phyloP scores from a whole-genome alignment of 1,284 basidiomycete species.

The Xerocomus nothofagi region DNA sequence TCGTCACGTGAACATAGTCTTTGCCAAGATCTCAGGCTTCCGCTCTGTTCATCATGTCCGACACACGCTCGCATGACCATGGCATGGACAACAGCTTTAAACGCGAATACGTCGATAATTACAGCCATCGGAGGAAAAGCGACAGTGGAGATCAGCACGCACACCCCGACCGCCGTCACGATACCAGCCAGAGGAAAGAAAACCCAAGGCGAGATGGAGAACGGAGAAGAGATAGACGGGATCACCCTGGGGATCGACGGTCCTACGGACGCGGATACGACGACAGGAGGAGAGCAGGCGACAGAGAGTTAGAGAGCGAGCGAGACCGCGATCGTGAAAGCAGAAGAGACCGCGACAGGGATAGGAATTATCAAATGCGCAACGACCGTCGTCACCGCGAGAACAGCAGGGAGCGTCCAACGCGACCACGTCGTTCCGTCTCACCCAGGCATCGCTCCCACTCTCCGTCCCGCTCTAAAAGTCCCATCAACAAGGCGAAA shows the following conservation, averaged over 20 bases:
- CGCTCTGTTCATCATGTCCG: too few species aligned
- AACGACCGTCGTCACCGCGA: conserved; percentile 28
- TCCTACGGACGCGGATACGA: conserved; percentile 20
- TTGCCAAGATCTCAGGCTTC: too few species aligned
- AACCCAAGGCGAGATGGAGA: conserved; percentile 38
- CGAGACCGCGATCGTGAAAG: conserved; percentile 19
- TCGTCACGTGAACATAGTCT: too few species aligned
- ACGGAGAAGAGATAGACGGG: conserved; percentile 36
- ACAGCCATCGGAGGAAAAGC: conserved; percentile 9
- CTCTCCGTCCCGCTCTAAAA: conserved; percentile 37
- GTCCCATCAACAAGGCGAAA: conserved; percentile 60
- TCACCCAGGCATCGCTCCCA: conserved; percentile 46
- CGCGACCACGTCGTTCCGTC: conserved; percentile 54
- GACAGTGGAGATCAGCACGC: conserved; percentile 3
- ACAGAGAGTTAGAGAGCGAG: conserved; percentile 32
- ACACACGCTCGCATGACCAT: conserved; percentile 17
- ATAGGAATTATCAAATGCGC: conserved; percentile 42
- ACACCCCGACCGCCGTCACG: conserved; percentile 13
- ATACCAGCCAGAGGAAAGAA: conserved; percentile 8
- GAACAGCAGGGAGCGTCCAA: conserved; percentile 32
- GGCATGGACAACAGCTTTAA: conserved; percentile 14
- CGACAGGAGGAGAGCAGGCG: conserved; percentile 33
- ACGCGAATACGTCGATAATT: conserved; percentile 11
- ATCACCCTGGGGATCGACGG: conserved; percentile 19
- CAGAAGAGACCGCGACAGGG: conserved; percentile 36